phyloP scores from a whole-genome alignment of 177 flowering plant species.

The Vitis hybrid region DNA sequence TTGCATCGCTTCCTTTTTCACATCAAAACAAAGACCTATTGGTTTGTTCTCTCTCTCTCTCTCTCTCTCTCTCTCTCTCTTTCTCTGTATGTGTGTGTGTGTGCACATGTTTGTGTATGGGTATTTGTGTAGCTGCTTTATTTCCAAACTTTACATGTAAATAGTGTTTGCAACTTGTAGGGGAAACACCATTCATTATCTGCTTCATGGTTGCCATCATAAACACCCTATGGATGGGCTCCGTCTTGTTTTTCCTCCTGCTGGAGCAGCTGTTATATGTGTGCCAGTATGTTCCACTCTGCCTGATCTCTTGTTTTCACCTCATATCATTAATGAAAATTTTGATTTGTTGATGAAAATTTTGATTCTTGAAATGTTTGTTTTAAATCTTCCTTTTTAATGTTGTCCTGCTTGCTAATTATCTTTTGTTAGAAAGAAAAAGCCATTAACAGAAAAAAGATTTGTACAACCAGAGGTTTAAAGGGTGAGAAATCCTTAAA shows the following conservation, averaged over 20 bases:
- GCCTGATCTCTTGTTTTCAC: background rate
- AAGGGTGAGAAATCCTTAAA: no score
- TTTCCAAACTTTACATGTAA: background rate
- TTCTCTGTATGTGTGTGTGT: background rate
- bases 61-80: background rate
- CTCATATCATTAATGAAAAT: background rate
- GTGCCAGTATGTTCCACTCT: slow-evolving; percentile 52
- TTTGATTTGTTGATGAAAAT: background rate
- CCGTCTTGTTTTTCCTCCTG: slow-evolving; percentile 95
- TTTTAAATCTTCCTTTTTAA: no score
- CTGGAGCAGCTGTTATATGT: slow-evolving; percentile 76
- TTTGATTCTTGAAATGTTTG: background rate
- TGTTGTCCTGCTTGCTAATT: no score
- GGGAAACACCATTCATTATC: slow-evolving; percentile 92
- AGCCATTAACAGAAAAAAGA: no score
- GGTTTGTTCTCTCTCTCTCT: slow-evolving; percentile 41
- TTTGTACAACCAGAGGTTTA: no score
- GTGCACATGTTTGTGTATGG: background rate
- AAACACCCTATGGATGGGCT: slow-evolving; percentile 96
- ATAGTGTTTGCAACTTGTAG: slow-evolving; percentile 30
- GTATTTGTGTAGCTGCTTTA: background rate
- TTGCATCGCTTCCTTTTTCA: slow-evolving; percentile 95
- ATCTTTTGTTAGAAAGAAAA: no score
- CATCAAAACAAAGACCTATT: slow-evolving; percentile 78
- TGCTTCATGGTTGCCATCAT: slow-evolving; percentile 96